A percentile compares a stretch with the other conserved stretches of the same genome.
These are phyloP conservation scores for Tetracladium setigerum DNA, from an alignment of 495 filamentous ascomycete species.

Conservation along the genomic window DNA sequence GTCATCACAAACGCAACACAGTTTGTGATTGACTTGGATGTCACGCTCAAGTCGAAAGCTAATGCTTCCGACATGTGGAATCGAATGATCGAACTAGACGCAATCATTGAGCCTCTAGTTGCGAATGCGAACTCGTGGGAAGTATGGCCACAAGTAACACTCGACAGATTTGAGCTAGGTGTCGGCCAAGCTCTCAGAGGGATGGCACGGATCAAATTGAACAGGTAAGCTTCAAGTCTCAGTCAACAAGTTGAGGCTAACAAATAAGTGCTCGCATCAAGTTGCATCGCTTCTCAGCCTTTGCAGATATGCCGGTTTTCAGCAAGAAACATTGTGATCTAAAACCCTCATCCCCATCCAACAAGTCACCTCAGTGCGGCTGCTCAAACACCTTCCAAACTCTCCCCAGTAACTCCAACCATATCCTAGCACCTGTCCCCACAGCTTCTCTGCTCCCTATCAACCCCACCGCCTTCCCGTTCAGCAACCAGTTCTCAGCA, in stretches of 20 bases:
- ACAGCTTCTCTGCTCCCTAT: constrained; percentile 19
- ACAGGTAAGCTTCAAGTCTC: constrained; percentile 32
- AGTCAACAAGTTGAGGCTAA: background rate
- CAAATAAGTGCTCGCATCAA: constrained; percentile 49
- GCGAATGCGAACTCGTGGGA: constrained; percentile 37
- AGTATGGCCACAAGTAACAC: constrained; percentile 28
- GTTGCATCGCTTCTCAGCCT: constrained; percentile 51
- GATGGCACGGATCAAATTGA: constrained; percentile 51
- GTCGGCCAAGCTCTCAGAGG: constrained; percentile 43
- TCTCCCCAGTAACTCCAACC: constrained; percentile 26
- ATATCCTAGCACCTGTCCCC: constrained; percentile 28
- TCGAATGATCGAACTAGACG: constrained; percentile 48
- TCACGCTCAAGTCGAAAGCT: constrained; percentile 1
- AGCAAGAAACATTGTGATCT: constrained; percentile 52
- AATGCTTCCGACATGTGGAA: constrained; percentile 25
- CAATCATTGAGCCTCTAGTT: constrained; percentile 39
- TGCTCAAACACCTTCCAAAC: constrained; percentile 22
- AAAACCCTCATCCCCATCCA: constrained; percentile 29
- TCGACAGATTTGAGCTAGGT: constrained; percentile 38
- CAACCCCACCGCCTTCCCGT: constrained; percentile 38
- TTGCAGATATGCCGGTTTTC: constrained; percentile 53
- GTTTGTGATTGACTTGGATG: constrained; percentile 34
- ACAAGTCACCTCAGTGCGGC: constrained; percentile 1
- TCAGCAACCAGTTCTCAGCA: constrained; percentile 43
- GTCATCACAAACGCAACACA: constrained; percentile 47